Percentiles rank a stretch among this genome's conserved stretches.
Evolutionary conservation across 352 stramenopile genomes (phyloP).

Genomic region (Globisporangium spiculum): DNA sequence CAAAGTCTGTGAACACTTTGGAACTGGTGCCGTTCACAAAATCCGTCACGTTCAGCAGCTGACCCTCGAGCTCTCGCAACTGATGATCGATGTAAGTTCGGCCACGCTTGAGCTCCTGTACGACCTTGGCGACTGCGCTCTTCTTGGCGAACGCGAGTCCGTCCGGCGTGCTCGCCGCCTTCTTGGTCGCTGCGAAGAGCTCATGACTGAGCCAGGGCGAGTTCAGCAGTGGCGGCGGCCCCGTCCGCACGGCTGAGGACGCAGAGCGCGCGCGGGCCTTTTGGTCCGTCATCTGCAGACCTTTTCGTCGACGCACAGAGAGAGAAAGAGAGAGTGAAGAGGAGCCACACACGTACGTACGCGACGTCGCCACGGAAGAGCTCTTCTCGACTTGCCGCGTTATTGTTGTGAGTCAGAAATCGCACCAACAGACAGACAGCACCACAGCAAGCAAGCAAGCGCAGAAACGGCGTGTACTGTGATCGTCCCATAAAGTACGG

Average conservation of each 20-base stretch:
- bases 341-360: background rate
- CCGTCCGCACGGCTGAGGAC: background rate
- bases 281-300: conserved; percentile 8
- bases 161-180: conserved; percentile 41
- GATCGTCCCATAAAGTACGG: background rate
- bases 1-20: conserved; percentile 39
- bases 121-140: conserved; percentile 42
- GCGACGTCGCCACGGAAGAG: background rate
- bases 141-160: conserved; percentile 52
- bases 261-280: conserved; percentile 1
- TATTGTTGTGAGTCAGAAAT: conserved; percentile 2
- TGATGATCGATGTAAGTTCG: conserved; percentile 53
- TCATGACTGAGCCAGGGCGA: conserved; percentile 71
- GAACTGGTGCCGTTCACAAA: conserved; percentile 46
- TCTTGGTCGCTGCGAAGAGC: conserved; percentile 57
- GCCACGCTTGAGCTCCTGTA: conserved; percentile 68
- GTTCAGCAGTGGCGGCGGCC: conserved; percentile 26
- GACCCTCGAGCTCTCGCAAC: conserved; percentile 53
- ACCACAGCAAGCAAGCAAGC: background rate
- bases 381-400: background rate
- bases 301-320: background rate
- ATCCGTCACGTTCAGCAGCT: conserved; percentile 57
- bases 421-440: background rate
- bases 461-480: background rate
- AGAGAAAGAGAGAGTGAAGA: background rate